phyloP scores from a whole-genome alignment of 164 flowering plant genomes.

The Saururus chinensis region DNA sequence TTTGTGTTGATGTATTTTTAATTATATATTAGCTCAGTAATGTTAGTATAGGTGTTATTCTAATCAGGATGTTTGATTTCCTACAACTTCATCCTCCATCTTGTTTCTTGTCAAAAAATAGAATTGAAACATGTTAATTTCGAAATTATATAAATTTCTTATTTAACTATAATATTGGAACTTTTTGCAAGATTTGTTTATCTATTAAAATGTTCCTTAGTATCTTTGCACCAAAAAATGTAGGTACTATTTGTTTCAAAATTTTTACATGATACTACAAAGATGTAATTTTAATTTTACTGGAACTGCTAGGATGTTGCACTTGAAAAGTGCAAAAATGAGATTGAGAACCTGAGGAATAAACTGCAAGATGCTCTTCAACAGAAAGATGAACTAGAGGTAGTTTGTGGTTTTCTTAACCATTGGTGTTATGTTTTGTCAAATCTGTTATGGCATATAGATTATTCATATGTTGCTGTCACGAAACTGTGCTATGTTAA shows the following conservation, averaged over 20 bases:
- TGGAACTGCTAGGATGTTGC: constrained; percentile 30
- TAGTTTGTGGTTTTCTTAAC: constrained; percentile 11
- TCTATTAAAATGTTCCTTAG: background rate
- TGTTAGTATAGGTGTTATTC: no score
- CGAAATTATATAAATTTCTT: background rate
- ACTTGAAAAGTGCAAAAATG: constrained; percentile 31
- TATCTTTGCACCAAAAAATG: no score
- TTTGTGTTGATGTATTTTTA: background rate
- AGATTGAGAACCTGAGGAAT: constrained; percentile 45
- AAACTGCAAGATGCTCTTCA: constrained; percentile 39
- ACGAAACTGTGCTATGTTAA: background rate
- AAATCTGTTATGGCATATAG: background rate
- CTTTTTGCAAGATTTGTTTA: background rate
- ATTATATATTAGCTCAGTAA: background rate
- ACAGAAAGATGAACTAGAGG: constrained; percentile 74
- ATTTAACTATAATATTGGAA: background rate
- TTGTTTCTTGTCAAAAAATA: no score
- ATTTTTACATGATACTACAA: background rate
- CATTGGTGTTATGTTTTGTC: background rate
- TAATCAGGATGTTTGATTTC: no score
- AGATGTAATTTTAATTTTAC: background rate
- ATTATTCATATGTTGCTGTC: background rate
- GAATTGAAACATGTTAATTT: no score
- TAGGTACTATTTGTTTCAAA: background rate
- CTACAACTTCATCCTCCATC: no score